Conservation (phyloP, 148 eudicot genomes). For the Chenopodium suecicum region DNA sequence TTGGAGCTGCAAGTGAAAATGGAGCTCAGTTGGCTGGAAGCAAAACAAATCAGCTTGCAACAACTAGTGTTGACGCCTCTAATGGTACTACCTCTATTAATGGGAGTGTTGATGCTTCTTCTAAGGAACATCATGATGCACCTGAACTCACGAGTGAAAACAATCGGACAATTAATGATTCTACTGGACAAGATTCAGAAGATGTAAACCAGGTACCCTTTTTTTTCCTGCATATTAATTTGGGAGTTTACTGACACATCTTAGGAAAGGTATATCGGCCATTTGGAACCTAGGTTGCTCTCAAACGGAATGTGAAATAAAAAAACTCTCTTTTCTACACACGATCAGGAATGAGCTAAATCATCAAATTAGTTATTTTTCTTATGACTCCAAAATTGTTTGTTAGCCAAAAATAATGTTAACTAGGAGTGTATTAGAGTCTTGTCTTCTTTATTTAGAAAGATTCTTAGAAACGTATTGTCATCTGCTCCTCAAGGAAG, state of each 20-base stretch:
- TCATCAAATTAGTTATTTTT: neutral
- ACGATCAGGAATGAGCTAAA: neutral
- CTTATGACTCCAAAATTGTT: neutral
- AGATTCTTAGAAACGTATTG: neutral
- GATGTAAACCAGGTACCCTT: constrained; percentile 24
- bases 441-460: too few relatives aligned
- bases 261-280: neutral
- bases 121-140: constrained; percentile 33
- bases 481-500: neutral
- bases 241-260: neutral
- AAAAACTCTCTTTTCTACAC: too few relatives aligned
- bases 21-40: constrained; percentile 23
- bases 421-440: neutral
- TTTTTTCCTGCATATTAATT: neutral
- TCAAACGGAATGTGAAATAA: neutral
- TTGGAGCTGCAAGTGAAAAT: constrained; percentile 32
- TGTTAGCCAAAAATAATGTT: too few relatives aligned
- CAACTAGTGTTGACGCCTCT: constrained; percentile 23
- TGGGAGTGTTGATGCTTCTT: constrained; percentile 36
- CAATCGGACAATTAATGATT: constrained; percentile 24
- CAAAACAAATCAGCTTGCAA: constrained; percentile 15
- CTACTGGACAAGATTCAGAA: constrained; percentile 29
- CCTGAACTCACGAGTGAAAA: constrained; percentile 28
- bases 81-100: constrained; percentile 30
- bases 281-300: neutral